A percentile compares a stretch with the other conserved stretches of the same genome.
These are phyloP conservation scores for Aspergillus incahuasiensis DNA, from an alignment of 495 filamentous ascomycete species.

Conservation along the genomic window DNA sequence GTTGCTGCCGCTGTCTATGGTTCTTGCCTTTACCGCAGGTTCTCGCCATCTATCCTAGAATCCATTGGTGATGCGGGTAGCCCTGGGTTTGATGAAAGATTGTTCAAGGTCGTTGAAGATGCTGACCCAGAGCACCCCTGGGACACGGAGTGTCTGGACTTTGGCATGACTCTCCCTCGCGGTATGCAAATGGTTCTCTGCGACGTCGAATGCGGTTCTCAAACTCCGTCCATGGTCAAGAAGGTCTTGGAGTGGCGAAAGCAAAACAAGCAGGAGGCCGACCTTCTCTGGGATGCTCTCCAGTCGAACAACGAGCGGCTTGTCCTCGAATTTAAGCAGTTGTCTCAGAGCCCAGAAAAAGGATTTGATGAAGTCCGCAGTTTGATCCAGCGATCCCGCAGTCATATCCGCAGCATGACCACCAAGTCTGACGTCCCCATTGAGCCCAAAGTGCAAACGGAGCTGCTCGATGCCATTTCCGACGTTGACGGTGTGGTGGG, in stretches of 20 bases:
- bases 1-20: conserved; percentile 92
- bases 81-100: conserved; percentile 57
- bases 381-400: conserved; percentile 50
- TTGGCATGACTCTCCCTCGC: conserved; percentile 57
- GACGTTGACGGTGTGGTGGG: conserved; percentile 75
- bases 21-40: conserved; percentile 83
- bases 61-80: conserved; percentile 58
- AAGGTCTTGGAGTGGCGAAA: conserved; percentile 80
- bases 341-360: conserved; percentile 32
- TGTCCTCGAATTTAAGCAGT: conserved; percentile 52
- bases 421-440: conserved; percentile 72
- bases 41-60: conserved; percentile 73
- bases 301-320: conserved; percentile 71
- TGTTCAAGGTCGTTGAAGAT: conserved; percentile 63
- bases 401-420: conserved; percentile 71
- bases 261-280: conserved; percentile 59
- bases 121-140: conserved; percentile 49
- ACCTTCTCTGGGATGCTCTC: conserved; percentile 64
- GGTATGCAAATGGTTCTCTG: conserved; percentile 79
- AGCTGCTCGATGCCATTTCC: conserved; percentile 70
- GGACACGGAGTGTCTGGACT: conserved; percentile 71
- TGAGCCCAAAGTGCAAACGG: conserved; percentile 82
- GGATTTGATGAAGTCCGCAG: conserved; percentile 34
- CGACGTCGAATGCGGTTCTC: conserved; percentile 90
- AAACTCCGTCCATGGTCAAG: conserved; percentile 93